Evolutionary conservation across 495 filamentous ascomycete genomes (phyloP).

Genomic region (Ramalina intermedia): DNA sequence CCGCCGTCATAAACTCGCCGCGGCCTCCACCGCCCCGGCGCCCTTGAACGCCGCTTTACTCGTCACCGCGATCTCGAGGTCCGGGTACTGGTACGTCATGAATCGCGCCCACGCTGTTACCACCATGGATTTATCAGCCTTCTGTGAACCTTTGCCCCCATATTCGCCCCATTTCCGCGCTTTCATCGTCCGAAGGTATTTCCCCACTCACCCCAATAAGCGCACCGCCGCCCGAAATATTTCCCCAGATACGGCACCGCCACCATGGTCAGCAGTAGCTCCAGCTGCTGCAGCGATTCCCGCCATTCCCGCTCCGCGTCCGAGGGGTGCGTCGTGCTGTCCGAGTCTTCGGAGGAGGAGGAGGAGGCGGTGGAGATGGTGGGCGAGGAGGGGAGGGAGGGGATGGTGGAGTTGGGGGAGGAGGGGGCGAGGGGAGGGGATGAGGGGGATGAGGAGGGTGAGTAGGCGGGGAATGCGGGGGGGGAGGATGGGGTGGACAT

Average conservation of each 20-base stretch:
- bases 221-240: conserved; percentile 82
- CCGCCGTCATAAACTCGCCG: conserved; percentile 45
- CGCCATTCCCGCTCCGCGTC: conserved; percentile 92
- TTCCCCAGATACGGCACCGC: conserved; percentile 86
- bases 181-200: too few species aligned
- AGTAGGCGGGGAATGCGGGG: conserved; percentile 16
- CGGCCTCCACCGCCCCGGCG: conserved; percentile 53
- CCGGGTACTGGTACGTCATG: conserved; percentile 66
- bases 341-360: conserved; percentile 37
- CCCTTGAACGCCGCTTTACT: conserved; percentile 45
- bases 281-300: conserved; percentile 79
- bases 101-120: conserved; percentile 51
- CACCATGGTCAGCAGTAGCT: conserved; percentile 85
- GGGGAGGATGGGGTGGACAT: conserved; percentile 4
- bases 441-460: too few species aligned
- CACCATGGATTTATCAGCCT: not conserved
- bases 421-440: conserved; percentile 21
- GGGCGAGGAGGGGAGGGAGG: conserved; percentile 32
- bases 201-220: conserved; percentile 93
- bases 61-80: conserved; percentile 43
- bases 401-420: conserved; percentile 29
- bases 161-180: too few species aligned
- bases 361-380: conserved; percentile 68
- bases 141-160: too few species aligned
- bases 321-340: conserved; percentile 42